phyloP scores from a whole-genome alignment of 2,329 filamentous ascomycete species.

The Paecilomyces sp. region DNA sequence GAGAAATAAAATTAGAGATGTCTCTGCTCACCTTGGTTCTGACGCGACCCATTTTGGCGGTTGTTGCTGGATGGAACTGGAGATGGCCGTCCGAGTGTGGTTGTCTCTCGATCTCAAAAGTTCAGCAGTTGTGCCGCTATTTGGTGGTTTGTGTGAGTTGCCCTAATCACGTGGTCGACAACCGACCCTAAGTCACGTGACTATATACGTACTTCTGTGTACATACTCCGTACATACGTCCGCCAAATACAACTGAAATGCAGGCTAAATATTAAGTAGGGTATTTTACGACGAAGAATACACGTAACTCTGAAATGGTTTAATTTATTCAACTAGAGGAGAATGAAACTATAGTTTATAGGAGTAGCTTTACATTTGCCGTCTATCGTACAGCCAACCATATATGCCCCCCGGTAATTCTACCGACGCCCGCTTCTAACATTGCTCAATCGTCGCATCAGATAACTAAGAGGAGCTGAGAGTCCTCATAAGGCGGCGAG shows the following conservation, averaged over 20 bases:
- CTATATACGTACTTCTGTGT: background rate
- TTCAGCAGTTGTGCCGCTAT: background rate
- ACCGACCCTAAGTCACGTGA: slow-evolving; percentile 9
- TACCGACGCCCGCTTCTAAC: background rate
- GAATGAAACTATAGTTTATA: slow-evolving; percentile 10
- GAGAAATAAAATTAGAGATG: background rate
- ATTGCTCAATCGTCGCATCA: background rate
- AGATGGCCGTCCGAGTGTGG: background rate
- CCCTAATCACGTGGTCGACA: slow-evolving; percentile 5
- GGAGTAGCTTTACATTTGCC: slow-evolving; percentile 21
- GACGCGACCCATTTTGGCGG: slow-evolving; percentile 45
- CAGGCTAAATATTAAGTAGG: background rate
- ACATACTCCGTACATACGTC: background rate
- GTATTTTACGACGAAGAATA: background rate
- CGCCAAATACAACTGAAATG: background rate
- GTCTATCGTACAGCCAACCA: slow-evolving; percentile 27
- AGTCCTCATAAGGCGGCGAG: slow-evolving; percentile 22
- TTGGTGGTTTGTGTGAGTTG: slow-evolving; percentile 4
- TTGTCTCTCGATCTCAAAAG: background rate
- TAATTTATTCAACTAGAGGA: slow-evolving; percentile 19
- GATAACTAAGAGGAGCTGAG: slow-evolving; percentile 13
- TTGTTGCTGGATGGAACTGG: slow-evolving; percentile 16
- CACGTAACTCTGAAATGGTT: slow-evolving; percentile 5
- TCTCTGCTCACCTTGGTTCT: slow-evolving; percentile 34
- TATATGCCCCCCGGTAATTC: slow-evolving; percentile 4